Evolutionary conservation across 2,329 filamentous ascomycete species (phyloP).

Genomic region (Dactylellina haptotyla): DNA sequence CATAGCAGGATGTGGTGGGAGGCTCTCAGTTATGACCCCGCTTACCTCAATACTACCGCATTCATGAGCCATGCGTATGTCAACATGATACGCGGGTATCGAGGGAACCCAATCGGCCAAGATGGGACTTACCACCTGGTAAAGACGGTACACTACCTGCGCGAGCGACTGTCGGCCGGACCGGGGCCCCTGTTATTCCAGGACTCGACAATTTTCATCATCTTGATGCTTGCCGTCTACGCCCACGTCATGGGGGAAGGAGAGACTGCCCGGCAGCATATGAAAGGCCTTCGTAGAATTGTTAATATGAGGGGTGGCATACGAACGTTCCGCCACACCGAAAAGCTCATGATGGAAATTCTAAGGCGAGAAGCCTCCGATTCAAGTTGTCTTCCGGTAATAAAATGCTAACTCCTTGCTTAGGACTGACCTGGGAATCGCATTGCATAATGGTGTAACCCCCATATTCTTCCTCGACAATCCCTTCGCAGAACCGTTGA

Average conservation of each 20-base stretch:
- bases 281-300: constrained; percentile 61
- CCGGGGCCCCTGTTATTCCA: constrained; percentile 58
- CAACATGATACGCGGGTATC: constrained; percentile 54
- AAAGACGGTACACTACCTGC: constrained; percentile 59
- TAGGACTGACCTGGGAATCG: constrained; percentile 56
- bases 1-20: constrained; percentile 58
- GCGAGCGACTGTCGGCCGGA: constrained; percentile 58
- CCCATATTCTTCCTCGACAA: constrained; percentile 58
- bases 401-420: neutral
- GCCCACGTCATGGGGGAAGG: constrained; percentile 59
- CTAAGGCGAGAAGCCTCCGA: constrained; percentile 55
- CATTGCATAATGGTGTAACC: constrained; percentile 55
- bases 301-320: constrained; percentile 61
- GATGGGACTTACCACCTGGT: constrained; percentile 57
- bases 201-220: constrained; percentile 59
- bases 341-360: constrained; percentile 61
- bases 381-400: neutral
- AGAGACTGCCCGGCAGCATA: constrained; percentile 59
- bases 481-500: constrained; percentile 55
- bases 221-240: constrained; percentile 60
- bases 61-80: constrained; percentile 61
- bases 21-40: constrained; percentile 59
- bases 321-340: constrained; percentile 58
- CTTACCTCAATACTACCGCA: constrained; percentile 61
- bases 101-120: constrained; percentile 23